Evolutionary conservation across 371 early-diverging fungal species (phyloP), one percentile per base, ranked within the genome.

Genomic region (Batkoa obscura): DNA sequence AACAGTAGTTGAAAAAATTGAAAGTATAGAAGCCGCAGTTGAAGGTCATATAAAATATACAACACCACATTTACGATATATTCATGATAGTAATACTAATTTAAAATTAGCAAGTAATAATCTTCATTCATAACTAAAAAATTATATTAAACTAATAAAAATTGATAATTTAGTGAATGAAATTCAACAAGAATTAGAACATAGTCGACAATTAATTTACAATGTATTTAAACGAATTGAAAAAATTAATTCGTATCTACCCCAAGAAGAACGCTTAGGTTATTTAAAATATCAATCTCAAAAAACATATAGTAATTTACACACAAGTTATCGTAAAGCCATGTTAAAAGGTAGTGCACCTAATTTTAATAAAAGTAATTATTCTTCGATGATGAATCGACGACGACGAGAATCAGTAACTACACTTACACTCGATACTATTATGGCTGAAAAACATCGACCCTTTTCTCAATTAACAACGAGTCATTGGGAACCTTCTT

Each of bases 311-410:
- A 12, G n/a, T 5, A 53, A 35, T 31, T 39, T 53, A 12, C 53
- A 53, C 36, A 36, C 35, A 35, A 31, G 15, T n/a, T 53, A 53
- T 31, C 35, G 53, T n/a, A 53, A 8, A 39, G 35, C 38, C 23
- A 53, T 53, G 53, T 39, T 53, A 9, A 53, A 53, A 31, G 53
- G 53, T 13, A 15, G 6, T 1, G 9, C 53, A 23, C 53, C 53
- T 31, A 36, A 53, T 5, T 53, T 53, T 39, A 39, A 5, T 34
- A 50, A 17, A 2, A 8, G 8, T 39, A 8, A 5, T 5, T 8
- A 5, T 13, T 8, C 41, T 13, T 8, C 41, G 5, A 8, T 39
- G 41, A 13, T 17, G 5, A 34, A 13, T 12, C 15, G 50, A 34
- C 6, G 50, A 13, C 17, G 50, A 13, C 50, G 50, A 13, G 50